Evolutionary conservation across 2,329 filamentous ascomycete species (phyloP).

Genomic region (Phyllosticta capitalensis): DNA sequence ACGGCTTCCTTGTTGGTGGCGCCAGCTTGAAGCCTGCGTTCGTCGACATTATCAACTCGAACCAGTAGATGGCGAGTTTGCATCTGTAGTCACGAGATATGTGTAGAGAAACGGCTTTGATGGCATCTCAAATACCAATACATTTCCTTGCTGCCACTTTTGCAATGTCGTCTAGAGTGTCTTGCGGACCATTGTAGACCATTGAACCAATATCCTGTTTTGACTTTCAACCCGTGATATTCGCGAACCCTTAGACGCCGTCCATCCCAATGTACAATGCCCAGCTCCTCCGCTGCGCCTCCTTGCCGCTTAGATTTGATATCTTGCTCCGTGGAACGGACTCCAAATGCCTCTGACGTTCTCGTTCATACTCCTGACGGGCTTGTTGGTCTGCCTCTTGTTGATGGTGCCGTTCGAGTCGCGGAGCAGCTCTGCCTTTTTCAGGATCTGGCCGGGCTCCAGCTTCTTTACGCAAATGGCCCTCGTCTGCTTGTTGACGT

Average conservation of each 20-base stretch:
- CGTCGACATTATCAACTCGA: conserved; percentile 61
- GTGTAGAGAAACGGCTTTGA: background rate
- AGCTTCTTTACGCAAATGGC: conserved; percentile 84
- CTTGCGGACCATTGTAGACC: no score
- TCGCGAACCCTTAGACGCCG: conserved; percentile 5
- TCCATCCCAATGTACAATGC: conserved; percentile 6
- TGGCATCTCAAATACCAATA: conserved; percentile 3
- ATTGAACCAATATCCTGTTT: background rate
- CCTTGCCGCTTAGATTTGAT: conserved; percentile 1
- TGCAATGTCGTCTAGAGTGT: no score
- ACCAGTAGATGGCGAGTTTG: conserved; percentile 12
- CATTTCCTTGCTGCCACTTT: background rate
- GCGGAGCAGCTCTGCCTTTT: conserved; percentile 66
- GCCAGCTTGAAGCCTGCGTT: conserved; percentile 95
- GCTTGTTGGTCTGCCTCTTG: conserved; percentile 45
- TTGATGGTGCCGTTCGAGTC: conserved; percentile 69
- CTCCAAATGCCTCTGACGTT: conserved; percentile 57
- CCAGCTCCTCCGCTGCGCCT: background rate
- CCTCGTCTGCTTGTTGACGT: conserved; percentile 83
- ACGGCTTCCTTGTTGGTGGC: conserved; percentile 94
- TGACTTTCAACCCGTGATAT: background rate
- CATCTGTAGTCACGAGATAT: conserved; percentile 1
- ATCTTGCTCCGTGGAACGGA: conserved; percentile 49
- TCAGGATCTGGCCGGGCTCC: conserved; percentile 66
- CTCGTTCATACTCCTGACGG: conserved; percentile 52